Evolutionary conservation across 1,139 yeast genomes (phyloP).

Genomic region (Debaryomycetaceae sp.): DNA sequence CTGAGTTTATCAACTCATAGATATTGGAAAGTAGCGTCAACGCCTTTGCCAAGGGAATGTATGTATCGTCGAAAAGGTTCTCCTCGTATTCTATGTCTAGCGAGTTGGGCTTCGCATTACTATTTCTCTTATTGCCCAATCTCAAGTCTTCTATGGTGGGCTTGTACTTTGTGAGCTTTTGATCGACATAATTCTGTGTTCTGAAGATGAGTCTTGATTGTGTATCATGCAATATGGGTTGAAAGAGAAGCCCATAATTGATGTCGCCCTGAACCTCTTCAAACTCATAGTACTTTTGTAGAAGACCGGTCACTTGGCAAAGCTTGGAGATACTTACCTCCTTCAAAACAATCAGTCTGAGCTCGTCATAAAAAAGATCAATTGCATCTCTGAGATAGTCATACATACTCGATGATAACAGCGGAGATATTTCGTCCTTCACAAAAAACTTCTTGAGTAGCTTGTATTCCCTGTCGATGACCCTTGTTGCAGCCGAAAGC

Average conservation of each 20-base stretch:
- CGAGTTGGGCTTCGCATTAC: slow-evolving; percentile 8
- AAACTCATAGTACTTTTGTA: slow-evolving; percentile 66
- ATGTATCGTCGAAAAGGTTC: slow-evolving; percentile 50
- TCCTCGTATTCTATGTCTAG: slow-evolving; percentile 35
- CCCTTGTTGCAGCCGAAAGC: slow-evolving; percentile 53
- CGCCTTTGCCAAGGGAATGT: slow-evolving; percentile 73
- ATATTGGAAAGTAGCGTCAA: slow-evolving; percentile 70
- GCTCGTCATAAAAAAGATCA: slow-evolving; percentile 72
- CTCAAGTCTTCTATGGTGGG: slow-evolving; percentile 67
- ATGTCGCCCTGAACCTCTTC: slow-evolving; percentile 41
- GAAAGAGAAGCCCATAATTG: slow-evolving; percentile 50
- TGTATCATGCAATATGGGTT: slow-evolving; percentile 70
- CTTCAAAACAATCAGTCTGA: slow-evolving; percentile 63
- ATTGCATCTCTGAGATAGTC: slow-evolving; percentile 59
- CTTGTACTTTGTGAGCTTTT: slow-evolving; percentile 60
- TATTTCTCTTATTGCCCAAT: slow-evolving; percentile 45
- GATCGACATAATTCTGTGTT: slow-evolving; percentile 69
- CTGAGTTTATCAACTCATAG: slow-evolving; percentile 71
- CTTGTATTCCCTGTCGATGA: slow-evolving; percentile 59
- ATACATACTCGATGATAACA: slow-evolving; percentile 33
- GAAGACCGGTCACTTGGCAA: slow-evolving; percentile 71
- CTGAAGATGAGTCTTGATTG: slow-evolving; percentile 79
- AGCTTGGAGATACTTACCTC: slow-evolving; percentile 64
- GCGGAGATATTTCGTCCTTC: slow-evolving; percentile 7
- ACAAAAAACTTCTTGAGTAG: slow-evolving; percentile 55